Percentiles rank a stretch among this genome's conserved stretches.
Evolutionary conservation across 1,139 yeast genomes (phyloP).

Genomic region (Ogataea hybrid): DNA sequence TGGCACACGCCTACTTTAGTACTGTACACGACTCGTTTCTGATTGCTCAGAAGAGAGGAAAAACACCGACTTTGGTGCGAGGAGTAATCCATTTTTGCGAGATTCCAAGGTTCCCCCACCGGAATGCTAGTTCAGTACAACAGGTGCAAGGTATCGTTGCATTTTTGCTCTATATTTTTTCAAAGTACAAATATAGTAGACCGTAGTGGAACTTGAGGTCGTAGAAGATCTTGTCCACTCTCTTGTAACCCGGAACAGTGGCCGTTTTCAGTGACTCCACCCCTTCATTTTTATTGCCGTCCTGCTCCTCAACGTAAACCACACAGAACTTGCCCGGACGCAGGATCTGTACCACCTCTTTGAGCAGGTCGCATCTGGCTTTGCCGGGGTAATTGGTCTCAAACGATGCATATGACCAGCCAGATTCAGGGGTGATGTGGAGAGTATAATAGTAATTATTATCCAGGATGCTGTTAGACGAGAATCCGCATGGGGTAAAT

Average conservation of each 20-base stretch:
- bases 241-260: slow-evolving; percentile 52
- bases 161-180: slow-evolving; percentile 22
- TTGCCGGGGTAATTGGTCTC: slow-evolving; percentile 74
- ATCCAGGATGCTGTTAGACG: slow-evolving; percentile 75
- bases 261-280: slow-evolving; percentile 37
- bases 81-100: not conserved
- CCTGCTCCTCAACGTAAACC: slow-evolving; percentile 25
- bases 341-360: slow-evolving; percentile 61
- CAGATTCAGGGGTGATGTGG: slow-evolving; percentile 91
- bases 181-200: slow-evolving; percentile 48
- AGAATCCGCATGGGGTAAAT: slow-evolving; percentile 94
- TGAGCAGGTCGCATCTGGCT: slow-evolving; percentile 50
- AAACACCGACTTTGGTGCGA: slow-evolving; percentile 3
- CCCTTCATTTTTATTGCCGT: slow-evolving; percentile 11
- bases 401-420: slow-evolving; percentile 95
- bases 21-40: slow-evolving; percentile 8
- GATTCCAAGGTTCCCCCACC: not conserved
- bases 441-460: slow-evolving; percentile 74
- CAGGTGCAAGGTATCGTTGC: not conserved
- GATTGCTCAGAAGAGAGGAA: slow-evolving; percentile 2
- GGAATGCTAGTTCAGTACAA: not conserved
- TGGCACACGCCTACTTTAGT: not conserved
- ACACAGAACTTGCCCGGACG: slow-evolving; percentile 76
- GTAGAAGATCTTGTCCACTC: slow-evolving; percentile 67
- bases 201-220: slow-evolving; percentile 55